Evolutionary conservation across 1,284 basidiomycete genomes (phyloP), one percentile per base, ranked within the genome.

Genomic region (Boletus semigastroideus): DNA sequence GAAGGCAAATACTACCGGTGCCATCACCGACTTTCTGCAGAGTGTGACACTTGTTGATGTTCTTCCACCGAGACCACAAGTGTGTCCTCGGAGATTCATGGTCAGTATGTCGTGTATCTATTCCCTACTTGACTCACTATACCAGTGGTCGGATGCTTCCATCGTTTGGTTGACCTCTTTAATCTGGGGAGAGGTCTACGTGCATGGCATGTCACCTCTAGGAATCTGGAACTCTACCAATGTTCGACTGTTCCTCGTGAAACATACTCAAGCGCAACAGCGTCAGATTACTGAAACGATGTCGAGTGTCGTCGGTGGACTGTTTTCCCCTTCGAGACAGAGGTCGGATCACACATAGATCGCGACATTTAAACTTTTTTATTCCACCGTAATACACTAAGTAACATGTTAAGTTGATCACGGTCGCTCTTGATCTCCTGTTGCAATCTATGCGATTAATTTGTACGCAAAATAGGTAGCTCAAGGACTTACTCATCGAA

Each of bases 131-230:
- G 14, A 52, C 59, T 30, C 40, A 30, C 28, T 46, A 27, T 31
- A 38, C 13, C 53, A 93, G 90, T 96, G 92, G 92, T 89, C 92
- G 5, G 87, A 92, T 57, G 87, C 91, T 4, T 93, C 91, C 5
- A 78, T 87, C 49, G 80, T 94, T 12, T 96, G 94, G 94, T 77
- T 95, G 42, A 91, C 92, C 10, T 92, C 89, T 1, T 72, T 96
- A 47, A 84, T 94, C 33, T 97, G 94, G 92, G 94, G 94, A 40
- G 92, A 94, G 65, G 83, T 94, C 20, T 97, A 94, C 65, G 87
- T 97, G n/a, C 85, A 86, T 37, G 87, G 86, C 9, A 86, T 94
- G 80, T 83, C 85, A 2, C 86, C 87, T 5, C 73, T 93, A 30
- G 91, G 90, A 8, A 83, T 93, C 36, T 95, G 92, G 92, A 90